A percentile compares a stretch with the other conserved stretches of the same genome.
Evolutionary conservation across 495 filamentous ascomycete genomes (phyloP).

Genomic region (Penicillium crystallinum): DNA sequence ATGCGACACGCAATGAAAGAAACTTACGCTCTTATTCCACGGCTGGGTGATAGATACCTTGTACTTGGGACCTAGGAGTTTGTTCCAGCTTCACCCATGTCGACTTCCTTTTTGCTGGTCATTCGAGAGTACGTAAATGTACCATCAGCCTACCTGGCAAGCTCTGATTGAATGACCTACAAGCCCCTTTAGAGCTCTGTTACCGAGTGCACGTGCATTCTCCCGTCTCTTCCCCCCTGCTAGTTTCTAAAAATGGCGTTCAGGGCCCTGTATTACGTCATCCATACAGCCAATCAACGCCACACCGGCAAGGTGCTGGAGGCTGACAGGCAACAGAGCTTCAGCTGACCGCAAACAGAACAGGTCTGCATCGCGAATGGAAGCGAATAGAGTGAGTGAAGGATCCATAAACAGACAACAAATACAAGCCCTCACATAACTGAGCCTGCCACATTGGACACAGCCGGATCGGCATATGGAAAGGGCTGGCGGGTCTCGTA

Average conservation of each 20-base stretch:
- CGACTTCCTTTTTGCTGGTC: neutral
- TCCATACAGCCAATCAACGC: neutral
- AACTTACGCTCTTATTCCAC: slow-evolving; percentile 2
- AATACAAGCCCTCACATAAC: neutral
- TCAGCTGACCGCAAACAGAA: slow-evolving; percentile 1
- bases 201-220: neutral
- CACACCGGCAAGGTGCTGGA: neutral
- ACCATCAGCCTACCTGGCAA: too few species aligned
- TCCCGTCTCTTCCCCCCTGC: slow-evolving; percentile 1
- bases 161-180: too few species aligned
- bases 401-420: neutral
- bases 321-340: neutral
- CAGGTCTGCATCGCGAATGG: neutral
- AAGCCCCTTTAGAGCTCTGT: neutral
- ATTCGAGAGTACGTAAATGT: neutral
- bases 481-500: neutral
- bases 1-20: slow-evolving; percentile 18
- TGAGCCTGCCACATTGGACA: neutral
- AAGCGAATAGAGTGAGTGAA: neutral
- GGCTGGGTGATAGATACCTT: neutral
- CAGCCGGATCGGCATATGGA: slow-evolving; percentile 10
- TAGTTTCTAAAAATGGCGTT: slow-evolving; percentile 4
- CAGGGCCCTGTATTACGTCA: slow-evolving; percentile 1
- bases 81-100: neutral
- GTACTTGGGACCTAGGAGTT: neutral